A percentile compares a stretch with the other conserved stretches of the same genome.
Conservation (phyloP, 176 grass and related monocot genomes). For the Canna indica region DNA sequence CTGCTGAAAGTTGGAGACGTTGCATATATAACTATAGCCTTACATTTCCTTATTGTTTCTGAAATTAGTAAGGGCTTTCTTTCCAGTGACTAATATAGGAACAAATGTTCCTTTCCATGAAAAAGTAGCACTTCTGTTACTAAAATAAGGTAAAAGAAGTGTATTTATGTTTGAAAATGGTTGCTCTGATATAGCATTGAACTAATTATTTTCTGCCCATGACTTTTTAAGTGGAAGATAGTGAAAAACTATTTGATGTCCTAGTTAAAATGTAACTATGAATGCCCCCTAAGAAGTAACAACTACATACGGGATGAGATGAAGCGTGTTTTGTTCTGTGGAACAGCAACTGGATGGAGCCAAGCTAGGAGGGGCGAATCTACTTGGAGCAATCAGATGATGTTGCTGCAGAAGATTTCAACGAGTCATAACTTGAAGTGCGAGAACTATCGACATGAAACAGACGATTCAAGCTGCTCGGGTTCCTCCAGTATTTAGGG, state of each 20-base stretch:
- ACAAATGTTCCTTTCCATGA: too few relatives aligned
- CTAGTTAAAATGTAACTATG: background rate
- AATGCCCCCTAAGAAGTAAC: background rate
- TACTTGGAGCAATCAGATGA: constrained; percentile 72
- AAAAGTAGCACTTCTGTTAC: too few relatives aligned
- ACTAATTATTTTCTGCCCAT: too few relatives aligned
- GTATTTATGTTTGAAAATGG: too few relatives aligned
- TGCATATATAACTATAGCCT: background rate
- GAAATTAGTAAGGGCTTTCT: background rate
- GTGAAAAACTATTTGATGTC: background rate
- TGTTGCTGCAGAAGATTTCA: background rate
- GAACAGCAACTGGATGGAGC: constrained; percentile 70
- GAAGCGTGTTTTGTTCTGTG: constrained; percentile 10
- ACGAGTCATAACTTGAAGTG: background rate
- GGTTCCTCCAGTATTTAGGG: background rate
- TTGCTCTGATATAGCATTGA: too few relatives aligned
- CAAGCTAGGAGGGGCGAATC: constrained; percentile 88
- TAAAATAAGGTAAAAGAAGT: too few relatives aligned
- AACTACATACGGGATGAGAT: background rate
- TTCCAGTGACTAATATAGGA: background rate
- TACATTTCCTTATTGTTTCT: too few relatives aligned
- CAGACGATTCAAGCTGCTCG: background rate
- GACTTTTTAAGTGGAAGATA: too few relatives aligned
- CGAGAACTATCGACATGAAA: background rate
- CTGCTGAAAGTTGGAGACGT: background rate